Evolutionary conservation across 2,329 filamentous ascomycete genomes (phyloP), one percentile per base, ranked within the genome.

Genomic region (Phialocephala sp.): DNA sequence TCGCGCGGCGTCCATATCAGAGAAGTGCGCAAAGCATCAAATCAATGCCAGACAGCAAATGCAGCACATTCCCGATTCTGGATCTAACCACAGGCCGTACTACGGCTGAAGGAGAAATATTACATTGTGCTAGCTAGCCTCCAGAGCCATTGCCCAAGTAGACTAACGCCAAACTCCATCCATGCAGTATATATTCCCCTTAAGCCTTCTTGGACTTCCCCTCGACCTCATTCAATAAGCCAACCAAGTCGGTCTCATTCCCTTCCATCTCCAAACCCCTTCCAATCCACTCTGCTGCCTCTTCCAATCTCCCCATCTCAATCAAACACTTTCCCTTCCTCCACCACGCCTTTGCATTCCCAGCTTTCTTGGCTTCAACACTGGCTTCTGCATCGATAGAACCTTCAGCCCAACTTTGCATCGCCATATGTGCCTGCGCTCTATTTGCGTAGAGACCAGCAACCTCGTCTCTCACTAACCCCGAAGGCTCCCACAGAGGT

Each of bases 281-380:
- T 70, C 84, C 85, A 47, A 97, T 85, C 88, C 93, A 96, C 69
- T 89, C 88, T 73, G 83, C 83, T 0, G 94, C 93, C 86, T 98
- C 94, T 63, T 91, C 88, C 74, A 92, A 80, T 67, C 94, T 80
- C 0, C 91, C 91, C 95, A 98, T 98, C 87, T 99, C 95, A 71
- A 90, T 80, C 76, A 98, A 79, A 76, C 93, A 96, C 81, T 88
- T 89, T 11, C 92, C 95, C 68, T 92, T 84, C 68, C 95, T 84
- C 90, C 93, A 97, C 93, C 94, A 98, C 0, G 89, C 94, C 87
- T 98, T 98, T 0, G 92, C 89, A 78, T 99, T 98, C 45, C 91
- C 93, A 50, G 90, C 85, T 71, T 89, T 87, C 84, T 94, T 94
- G 68, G 92, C 89, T 83, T 97, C 94, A 52, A 97, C 90, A 77